phyloP scores from a whole-genome alignment of 2,329 filamentous ascomycete genomes.

The Cryphonectria nitschkei region DNA sequence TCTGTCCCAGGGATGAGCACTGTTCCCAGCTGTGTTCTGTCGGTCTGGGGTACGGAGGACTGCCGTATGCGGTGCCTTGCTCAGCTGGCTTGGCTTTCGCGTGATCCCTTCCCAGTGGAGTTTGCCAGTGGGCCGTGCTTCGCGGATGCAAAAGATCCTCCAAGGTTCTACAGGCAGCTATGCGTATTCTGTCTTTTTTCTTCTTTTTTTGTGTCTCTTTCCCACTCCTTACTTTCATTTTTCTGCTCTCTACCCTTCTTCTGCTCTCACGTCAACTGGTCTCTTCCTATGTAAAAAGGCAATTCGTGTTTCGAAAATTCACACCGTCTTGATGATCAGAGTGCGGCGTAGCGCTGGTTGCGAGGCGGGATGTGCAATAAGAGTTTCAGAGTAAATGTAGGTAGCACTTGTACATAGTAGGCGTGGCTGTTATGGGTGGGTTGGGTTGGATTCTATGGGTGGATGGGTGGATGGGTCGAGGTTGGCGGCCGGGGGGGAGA shows the following conservation, averaged over 20 bases:
- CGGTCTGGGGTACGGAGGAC: slow-evolving; percentile 11
- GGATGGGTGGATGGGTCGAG: neutral
- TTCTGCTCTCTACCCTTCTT: too few relatives aligned
- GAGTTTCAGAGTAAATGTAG: slow-evolving; percentile 10
- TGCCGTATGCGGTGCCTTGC: slow-evolving; percentile 11
- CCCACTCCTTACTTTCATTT: neutral
- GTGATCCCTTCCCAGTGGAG: neutral
- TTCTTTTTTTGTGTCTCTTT: neutral
- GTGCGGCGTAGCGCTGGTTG: slow-evolving; percentile 4
- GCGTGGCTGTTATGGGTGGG: slow-evolving; percentile 14
- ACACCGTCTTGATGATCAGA: neutral
- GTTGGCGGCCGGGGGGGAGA: slow-evolving; percentile 2
- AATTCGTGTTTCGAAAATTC: neutral
- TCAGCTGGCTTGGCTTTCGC: slow-evolving; percentile 4
- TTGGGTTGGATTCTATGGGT: slow-evolving; percentile 8
- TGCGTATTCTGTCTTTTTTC: neutral
- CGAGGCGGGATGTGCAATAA: slow-evolving; percentile 15
- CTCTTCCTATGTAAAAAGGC: neutral
- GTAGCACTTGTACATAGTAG: neutral
- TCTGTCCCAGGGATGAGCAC: slow-evolving; percentile 2
- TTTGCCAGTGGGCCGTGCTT: slow-evolving; percentile 4
- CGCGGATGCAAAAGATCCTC: slow-evolving; percentile 4
- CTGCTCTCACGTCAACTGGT: neutral
- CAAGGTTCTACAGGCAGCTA: neutral
- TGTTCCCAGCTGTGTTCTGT: slow-evolving; percentile 5